A percentile compares a stretch with the other conserved stretches of the same genome.
These are phyloP conservation scores for Solidago caesia DNA, from an alignment of 129 eudicot species.

Conservation along the genomic window DNA sequence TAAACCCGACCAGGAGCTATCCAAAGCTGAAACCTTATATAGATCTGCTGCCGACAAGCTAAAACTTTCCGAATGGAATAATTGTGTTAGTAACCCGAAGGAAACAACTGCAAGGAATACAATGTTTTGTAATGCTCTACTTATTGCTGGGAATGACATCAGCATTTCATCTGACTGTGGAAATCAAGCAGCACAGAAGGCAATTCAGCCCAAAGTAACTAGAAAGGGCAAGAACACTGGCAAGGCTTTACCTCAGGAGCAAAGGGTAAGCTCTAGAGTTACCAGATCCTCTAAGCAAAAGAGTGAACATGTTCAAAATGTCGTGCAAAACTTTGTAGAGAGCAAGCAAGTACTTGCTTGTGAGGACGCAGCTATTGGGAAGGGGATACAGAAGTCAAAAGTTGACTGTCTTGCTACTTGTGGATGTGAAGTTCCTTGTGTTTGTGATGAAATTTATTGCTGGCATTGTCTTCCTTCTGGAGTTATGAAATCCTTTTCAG, in stretches of 20 bases:
- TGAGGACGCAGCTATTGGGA: slow-evolving; percentile 19
- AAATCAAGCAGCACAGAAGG: slow-evolving; percentile 25
- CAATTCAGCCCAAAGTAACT: slow-evolving; percentile 39
- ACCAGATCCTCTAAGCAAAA: slow-evolving; percentile 61
- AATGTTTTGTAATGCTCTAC: slow-evolving; percentile 24
- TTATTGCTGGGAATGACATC: slow-evolving; percentile 15
- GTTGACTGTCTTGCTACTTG: slow-evolving; percentile 19
- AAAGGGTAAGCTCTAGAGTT: slow-evolving; percentile 40
- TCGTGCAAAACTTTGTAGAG: slow-evolving; percentile 12
- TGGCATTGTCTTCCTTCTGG: slow-evolving; percentile 70
- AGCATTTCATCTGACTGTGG: slow-evolving; percentile 29
- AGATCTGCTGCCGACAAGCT: slow-evolving; percentile 51
- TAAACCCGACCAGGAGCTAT: slow-evolving; percentile 33
- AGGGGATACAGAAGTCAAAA: slow-evolving; percentile 24
- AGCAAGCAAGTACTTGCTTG: slow-evolving; percentile 25
- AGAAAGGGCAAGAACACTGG: slow-evolving; percentile 54
- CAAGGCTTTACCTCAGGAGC: slow-evolving; percentile 38
- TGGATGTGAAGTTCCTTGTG: slow-evolving; percentile 37
- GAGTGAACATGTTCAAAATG: slow-evolving; percentile 27
- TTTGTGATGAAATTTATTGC: slow-evolving; percentile 49
- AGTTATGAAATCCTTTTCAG: slow-evolving; percentile 36
- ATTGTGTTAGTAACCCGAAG: slow-evolving; percentile 43
- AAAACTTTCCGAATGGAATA: slow-evolving; percentile 48
- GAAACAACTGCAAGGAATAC: slow-evolving; percentile 26
- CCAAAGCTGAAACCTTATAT: slow-evolving; percentile 45